phyloP scores from a whole-genome alignment of 163 green algal genomes.

The Chlorella variabilis region DNA sequence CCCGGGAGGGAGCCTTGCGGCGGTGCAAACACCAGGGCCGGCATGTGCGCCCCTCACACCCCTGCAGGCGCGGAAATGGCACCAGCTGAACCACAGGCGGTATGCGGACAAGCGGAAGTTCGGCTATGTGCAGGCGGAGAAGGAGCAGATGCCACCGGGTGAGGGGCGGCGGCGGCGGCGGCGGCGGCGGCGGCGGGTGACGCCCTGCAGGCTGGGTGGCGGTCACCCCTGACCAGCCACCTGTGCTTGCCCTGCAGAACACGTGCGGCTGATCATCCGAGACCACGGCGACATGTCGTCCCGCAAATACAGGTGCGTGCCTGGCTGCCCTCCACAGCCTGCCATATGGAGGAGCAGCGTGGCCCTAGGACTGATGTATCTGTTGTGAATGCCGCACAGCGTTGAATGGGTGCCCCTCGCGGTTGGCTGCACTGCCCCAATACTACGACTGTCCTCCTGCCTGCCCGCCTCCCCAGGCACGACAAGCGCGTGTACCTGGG shows the following conservation, averaged over 20 bases:
- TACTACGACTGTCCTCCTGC: too few relatives aligned
- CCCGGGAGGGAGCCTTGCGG: too few relatives aligned
- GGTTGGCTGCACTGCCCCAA: too few relatives aligned
- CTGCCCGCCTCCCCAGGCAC: slow-evolving; percentile 56
- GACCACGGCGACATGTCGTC: slow-evolving; percentile 99
- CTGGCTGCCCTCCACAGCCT: background rate
- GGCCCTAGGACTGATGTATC: background rate
- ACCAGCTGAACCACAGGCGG: slow-evolving; percentile 90
- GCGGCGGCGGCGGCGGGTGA: background rate
- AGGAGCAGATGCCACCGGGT: slow-evolving; percentile 97
- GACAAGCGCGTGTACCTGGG: slow-evolving; percentile 99
- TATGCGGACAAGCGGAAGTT: slow-evolving; percentile 95
- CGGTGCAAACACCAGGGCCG: too few relatives aligned
- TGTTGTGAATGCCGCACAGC: background rate
- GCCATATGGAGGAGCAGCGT: background rate
- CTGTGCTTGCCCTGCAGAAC: slow-evolving; percentile 67
- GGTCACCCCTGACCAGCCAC: too few relatives aligned
- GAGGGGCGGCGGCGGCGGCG: background rate
- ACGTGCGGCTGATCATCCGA: slow-evolving; percentile 98
- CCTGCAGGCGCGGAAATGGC: slow-evolving; percentile 95
- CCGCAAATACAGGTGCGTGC: slow-evolving; percentile 84
- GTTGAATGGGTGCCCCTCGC: too few relatives aligned
- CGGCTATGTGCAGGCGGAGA: slow-evolving; percentile 91
- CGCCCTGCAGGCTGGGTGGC: too few relatives aligned
- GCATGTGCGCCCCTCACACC: too few relatives aligned